Evolutionary conservation across 305 asterid species (phyloP).

Genomic region (Fraxinus nigra): DNA sequence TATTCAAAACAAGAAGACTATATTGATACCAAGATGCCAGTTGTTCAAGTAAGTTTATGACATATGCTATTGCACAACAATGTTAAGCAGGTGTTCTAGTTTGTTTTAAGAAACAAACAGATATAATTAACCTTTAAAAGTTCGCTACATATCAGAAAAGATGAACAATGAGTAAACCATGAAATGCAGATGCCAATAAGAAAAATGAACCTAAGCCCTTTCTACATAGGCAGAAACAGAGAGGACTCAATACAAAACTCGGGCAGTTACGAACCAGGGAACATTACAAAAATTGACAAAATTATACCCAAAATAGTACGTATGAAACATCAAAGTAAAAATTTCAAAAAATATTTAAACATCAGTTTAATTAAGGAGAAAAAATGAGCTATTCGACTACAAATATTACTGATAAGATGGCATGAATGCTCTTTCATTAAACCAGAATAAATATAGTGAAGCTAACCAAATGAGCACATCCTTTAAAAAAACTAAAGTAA

Average conservation of each 20-base stretch:
- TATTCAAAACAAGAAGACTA: background rate
- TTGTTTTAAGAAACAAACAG: no score
- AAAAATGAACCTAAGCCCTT: background rate
- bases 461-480: slow-evolving; percentile 1
- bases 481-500: slow-evolving; percentile 21
- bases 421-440: slow-evolving; percentile 3
- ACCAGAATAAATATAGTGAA: slow-evolving; percentile 6
- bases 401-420: background rate
- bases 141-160: background rate
- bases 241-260: background rate
- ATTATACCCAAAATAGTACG: background rate
- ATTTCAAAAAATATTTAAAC: background rate
- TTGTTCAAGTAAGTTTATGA: background rate
- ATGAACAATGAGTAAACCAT: background rate
- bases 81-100: background rate
- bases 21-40: background rate
- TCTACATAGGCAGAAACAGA: background rate
- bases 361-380: background rate
- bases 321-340: background rate
- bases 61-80: background rate
- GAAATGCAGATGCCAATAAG: background rate
- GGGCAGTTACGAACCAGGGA: background rate
- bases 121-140: background rate
- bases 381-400: background rate
- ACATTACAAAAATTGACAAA: background rate